Evolutionary conservation across 148 eudicot species (phyloP).

Genomic region (Dianthus caryophyllus): DNA sequence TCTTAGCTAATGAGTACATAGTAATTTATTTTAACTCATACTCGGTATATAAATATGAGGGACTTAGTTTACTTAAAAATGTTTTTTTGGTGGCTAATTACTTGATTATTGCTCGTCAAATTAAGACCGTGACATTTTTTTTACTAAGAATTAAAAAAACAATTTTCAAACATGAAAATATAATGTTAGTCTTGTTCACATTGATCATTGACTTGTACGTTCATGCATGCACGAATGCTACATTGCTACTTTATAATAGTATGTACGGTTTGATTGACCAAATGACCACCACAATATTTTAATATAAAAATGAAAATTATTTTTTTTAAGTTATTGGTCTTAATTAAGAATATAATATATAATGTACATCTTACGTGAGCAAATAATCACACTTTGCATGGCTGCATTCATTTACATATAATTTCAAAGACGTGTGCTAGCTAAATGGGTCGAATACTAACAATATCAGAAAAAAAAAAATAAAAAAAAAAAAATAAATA

Average conservation of each 20-base stretch:
- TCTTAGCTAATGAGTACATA: too few species aligned
- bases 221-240: background rate
- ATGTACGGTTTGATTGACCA: background rate
- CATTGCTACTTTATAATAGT: background rate
- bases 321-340: too few species aligned
- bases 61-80: too few species aligned
- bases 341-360: slow-evolving; percentile 5
- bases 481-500: too few species aligned
- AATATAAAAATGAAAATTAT: background rate
- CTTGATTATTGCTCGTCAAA: too few species aligned
- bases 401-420: background rate
- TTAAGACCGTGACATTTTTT: background rate
- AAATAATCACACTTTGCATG: background rate
- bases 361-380: slow-evolving; percentile 1
- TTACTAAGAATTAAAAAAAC: background rate
- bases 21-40: too few species aligned
- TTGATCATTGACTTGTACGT: slow-evolving; percentile 1
- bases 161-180: background rate
- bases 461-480: too few species aligned
- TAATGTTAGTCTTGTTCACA: background rate
- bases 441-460: too few species aligned
- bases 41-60: too few species aligned
- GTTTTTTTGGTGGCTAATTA: too few species aligned
- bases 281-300: background rate
- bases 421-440: background rate